Evolutionary conservation across 495 filamentous ascomycete genomes (phyloP).

Genomic region (Neurospora sublineolata): DNA sequence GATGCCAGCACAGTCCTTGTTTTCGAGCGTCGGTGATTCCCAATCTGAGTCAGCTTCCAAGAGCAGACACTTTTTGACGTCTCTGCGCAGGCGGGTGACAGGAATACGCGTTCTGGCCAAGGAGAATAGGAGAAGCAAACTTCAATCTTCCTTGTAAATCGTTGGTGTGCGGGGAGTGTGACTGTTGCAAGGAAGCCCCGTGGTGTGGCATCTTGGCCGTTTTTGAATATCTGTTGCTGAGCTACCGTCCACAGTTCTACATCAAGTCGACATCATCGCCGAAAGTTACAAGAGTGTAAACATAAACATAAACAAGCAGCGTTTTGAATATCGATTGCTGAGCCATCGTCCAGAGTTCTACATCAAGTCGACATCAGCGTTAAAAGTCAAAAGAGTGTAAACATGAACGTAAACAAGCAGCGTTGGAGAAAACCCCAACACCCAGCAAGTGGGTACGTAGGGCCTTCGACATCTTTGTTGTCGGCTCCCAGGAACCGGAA

Average conservation of each 20-base stretch:
- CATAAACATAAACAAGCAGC: background rate
- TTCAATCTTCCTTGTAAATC: background rate
- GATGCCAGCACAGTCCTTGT: background rate
- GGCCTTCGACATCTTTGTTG: background rate
- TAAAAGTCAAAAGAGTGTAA: background rate
- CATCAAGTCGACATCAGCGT: background rate
- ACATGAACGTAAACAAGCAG: background rate
- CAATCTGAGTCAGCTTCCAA: background rate
- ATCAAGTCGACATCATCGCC: background rate
- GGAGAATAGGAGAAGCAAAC: background rate
- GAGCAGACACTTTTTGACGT: background rate
- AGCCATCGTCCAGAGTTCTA: too few relatives aligned
- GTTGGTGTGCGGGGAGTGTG: background rate
- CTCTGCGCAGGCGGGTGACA: background rate
- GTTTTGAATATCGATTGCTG: too few relatives aligned
- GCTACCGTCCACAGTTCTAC: background rate
- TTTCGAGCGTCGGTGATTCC: background rate
- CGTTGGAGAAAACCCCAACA: background rate
- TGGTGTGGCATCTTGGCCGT: background rate
- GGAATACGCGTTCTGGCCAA: background rate
- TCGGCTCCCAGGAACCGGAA: background rate
- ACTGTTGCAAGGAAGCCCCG: background rate
- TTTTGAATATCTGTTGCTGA: background rate
- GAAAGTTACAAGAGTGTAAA: background rate
- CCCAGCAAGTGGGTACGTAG: background rate